Evolutionary conservation across 1,284 basidiomycete genomes (phyloP), one percentile per base, ranked within the genome.

Genomic region (Ustilago curta): DNA sequence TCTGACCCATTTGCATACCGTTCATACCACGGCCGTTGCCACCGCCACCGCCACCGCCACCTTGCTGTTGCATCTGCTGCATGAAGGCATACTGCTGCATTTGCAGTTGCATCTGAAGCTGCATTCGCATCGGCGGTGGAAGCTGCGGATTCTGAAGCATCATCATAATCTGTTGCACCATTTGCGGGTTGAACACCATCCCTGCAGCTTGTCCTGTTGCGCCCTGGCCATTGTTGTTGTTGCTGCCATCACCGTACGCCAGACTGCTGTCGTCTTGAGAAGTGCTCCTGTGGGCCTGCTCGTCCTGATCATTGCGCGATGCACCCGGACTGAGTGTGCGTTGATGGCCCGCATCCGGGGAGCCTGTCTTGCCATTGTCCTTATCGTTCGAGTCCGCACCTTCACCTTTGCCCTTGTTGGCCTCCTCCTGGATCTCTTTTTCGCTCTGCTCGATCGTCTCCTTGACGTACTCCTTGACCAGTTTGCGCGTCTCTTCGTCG

Each of bases 31-130:
- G 27, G 7, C 27, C 27, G 27, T 3, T 27, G 7, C 52, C 54
- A 1, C 61, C 62, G 3, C 51, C 50, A 1, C 61, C 62, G 3
- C 51, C 50, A 4, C 56, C 51, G 11, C 54, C 53, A 25, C 42
- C 49, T 23, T 57, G 35, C 44, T 44, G 51, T 44, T 78, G 76
- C 65, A 63, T 66, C 48, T 78, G 71, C 52, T 83, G 76, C 77
- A 79, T 79, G 29, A 81, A 80, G 27, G 77, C 75, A 47, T 77
- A 77, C 51, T 81, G 83, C 60, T 82, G 75, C 60, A 83, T 76
- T 44, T 83, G 81, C 48, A 84, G 47, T 50, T 84, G 81, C 81
- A 83, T 84, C 65, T 84, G 82, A 23, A 82, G 63, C 61, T 83
- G 80, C 78, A 83, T 82, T 23, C 80, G 72, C 79, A 84, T 79